Percentiles rank a stretch among this genome's conserved stretches.
These are phyloP conservation scores for Saccharomyces mikatae DNA, from an alignment of 805 yeast species.

Conservation along the genomic window DNA sequence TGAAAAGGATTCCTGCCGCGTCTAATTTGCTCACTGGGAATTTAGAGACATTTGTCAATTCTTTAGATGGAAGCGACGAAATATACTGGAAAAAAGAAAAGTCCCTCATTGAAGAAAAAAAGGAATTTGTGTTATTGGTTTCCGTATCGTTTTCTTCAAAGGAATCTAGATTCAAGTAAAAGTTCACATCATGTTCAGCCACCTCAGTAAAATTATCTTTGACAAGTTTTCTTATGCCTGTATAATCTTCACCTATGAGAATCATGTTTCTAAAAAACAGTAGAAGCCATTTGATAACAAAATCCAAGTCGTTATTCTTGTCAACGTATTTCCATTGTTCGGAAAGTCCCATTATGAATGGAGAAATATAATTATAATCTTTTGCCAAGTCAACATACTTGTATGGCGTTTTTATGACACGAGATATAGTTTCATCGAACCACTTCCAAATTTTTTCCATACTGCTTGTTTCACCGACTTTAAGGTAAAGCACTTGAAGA, in stretches of 20 bases:
- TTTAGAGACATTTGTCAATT: slow-evolving; percentile 26
- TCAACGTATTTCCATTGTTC: slow-evolving; percentile 64
- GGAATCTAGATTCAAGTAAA: slow-evolving; percentile 16
- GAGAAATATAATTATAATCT: slow-evolving; percentile 37
- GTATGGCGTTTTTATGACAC: slow-evolving; percentile 70
- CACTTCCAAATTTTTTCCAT: slow-evolving; percentile 45
- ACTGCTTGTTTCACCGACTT: slow-evolving; percentile 6
- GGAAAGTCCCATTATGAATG: slow-evolving; percentile 46
- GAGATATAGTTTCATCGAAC: slow-evolving; percentile 66
- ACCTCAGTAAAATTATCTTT: slow-evolving; percentile 5
- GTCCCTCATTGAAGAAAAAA: slow-evolving; percentile 12
- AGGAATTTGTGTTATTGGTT: slow-evolving; percentile 10
- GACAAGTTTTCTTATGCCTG: slow-evolving; percentile 10
- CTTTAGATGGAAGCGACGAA: slow-evolving; percentile 24
- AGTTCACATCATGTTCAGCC: slow-evolving; percentile 3
- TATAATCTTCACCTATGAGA: slow-evolving; percentile 53
- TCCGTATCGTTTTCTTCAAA: slow-evolving; percentile 10
- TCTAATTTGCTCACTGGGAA: slow-evolving; percentile 42
- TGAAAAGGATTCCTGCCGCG: slow-evolving; percentile 37
- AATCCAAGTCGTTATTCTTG: slow-evolving; percentile 14
- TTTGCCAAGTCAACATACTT: slow-evolving; percentile 63
- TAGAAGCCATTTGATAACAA: slow-evolving; percentile 42
- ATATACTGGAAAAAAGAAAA: slow-evolving; percentile 32
- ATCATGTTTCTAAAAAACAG: slow-evolving; percentile 40
- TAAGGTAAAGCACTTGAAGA: slow-evolving; percentile 25